Evolutionary conservation across 2,329 filamentous ascomycete genomes (phyloP).

Genomic region (Geosmithia flava): DNA sequence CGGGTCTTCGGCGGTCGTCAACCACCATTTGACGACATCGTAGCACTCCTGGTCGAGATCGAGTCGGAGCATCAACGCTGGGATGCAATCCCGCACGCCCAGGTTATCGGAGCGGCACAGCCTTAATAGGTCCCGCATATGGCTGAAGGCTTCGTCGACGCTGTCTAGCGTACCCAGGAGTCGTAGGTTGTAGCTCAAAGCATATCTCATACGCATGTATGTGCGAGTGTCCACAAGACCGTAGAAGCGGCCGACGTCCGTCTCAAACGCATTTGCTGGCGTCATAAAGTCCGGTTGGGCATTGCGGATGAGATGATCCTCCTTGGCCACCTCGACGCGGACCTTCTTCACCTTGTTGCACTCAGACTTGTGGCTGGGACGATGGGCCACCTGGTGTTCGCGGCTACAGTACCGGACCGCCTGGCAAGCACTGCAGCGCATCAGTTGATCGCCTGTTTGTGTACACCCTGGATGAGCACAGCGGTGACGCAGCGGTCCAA

Average conservation of each 20-base stretch:
- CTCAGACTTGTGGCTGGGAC: neutral
- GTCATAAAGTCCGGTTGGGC: neutral
- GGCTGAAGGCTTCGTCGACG: conserved; percentile 22
- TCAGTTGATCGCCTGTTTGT: neutral
- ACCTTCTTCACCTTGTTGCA: neutral
- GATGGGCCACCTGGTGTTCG: neutral
- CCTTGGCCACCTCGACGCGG: neutral
- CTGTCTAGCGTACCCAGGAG: conserved; percentile 3
- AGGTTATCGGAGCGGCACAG: conserved; percentile 30
- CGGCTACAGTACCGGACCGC: neutral
- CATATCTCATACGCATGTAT: conserved; percentile 26
- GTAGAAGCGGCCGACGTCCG: conserved; percentile 28
- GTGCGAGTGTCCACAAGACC: conserved; percentile 21
- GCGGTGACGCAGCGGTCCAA: neutral
- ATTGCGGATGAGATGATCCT: neutral
- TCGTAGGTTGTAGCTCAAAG: conserved; percentile 16
- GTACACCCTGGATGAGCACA: neutral
- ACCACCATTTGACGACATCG: conserved; percentile 25
- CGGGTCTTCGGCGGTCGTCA: neutral
- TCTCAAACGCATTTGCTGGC: conserved; percentile 22
- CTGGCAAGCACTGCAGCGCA: neutral
- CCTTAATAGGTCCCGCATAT: conserved; percentile 28
- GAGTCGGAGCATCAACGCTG: conserved; percentile 29
- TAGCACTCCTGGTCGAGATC: conserved; percentile 36
- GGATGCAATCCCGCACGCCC: conserved; percentile 25